phyloP scores from a whole-genome alignment of 495 filamentous ascomycete species.

The Hyphodiscus hymeniophilus region DNA sequence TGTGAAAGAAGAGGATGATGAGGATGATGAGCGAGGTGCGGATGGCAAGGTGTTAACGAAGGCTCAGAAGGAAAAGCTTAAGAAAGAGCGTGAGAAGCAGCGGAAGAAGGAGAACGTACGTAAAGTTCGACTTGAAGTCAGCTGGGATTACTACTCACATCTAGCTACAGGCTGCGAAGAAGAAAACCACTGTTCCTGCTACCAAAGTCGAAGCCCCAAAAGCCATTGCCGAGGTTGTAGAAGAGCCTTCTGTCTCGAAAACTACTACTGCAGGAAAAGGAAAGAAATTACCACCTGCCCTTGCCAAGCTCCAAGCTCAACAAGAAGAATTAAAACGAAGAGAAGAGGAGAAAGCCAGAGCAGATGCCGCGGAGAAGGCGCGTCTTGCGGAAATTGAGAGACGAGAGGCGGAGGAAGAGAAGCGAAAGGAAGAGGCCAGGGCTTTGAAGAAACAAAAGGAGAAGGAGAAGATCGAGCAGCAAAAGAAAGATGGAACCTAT shows the following conservation, averaged over 20 bases:
- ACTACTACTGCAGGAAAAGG: slow-evolving; percentile 61
- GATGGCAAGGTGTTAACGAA: slow-evolving; percentile 72
- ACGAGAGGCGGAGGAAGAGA: slow-evolving; percentile 64
- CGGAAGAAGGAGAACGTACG: slow-evolving; percentile 83
- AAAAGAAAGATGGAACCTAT: slow-evolving; percentile 92
- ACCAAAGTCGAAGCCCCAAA: slow-evolving; percentile 44
- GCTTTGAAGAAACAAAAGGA: slow-evolving; percentile 89
- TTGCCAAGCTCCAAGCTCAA: slow-evolving; percentile 81
- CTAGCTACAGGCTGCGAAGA: slow-evolving; percentile 52
- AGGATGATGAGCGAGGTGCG: slow-evolving; percentile 47
- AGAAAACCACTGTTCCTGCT: slow-evolving; percentile 48
- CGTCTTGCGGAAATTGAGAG: slow-evolving; percentile 62
- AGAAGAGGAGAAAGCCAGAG: slow-evolving; percentile 67
- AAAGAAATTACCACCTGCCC: slow-evolving; percentile 80
- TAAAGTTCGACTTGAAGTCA: neutral
- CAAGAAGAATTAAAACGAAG: slow-evolving; percentile 71
- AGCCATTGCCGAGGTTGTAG: slow-evolving; percentile 25
- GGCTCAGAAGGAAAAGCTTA: slow-evolving; percentile 93
- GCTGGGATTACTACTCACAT: slow-evolving; percentile 9
- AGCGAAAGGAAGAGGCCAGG: slow-evolving; percentile 63
- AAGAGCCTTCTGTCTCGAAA: slow-evolving; percentile 22
- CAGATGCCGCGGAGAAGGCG: slow-evolving; percentile 65
- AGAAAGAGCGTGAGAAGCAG: slow-evolving; percentile 93
- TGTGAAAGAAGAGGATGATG: slow-evolving; percentile 35
- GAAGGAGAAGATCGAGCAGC: slow-evolving; percentile 88